phyloP scores from a whole-genome alignment of 2,329 filamentous ascomycete genomes.

The Monosporascus ibericus region DNA sequence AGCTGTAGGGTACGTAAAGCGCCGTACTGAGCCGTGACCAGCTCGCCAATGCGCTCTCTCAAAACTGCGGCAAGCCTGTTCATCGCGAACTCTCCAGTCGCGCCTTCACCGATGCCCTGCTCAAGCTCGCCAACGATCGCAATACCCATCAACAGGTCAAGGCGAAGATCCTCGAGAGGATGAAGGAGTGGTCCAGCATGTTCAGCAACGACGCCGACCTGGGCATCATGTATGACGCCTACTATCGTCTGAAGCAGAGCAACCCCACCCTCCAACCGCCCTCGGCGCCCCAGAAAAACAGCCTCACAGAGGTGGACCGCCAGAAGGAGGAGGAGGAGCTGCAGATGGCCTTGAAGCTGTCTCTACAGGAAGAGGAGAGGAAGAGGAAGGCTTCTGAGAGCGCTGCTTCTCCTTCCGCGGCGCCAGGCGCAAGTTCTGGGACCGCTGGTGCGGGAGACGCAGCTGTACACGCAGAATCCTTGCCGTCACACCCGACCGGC shows the following conservation, averaged over 20 bases:
- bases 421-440: constrained; percentile 22
- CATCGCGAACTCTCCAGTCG: constrained; percentile 86
- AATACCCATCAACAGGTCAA: constrained; percentile 97
- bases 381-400: constrained; percentile 42
- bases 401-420: constrained; percentile 28
- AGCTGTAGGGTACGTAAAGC: too few species aligned
- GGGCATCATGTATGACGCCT: constrained; percentile 96
- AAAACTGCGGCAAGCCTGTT: constrained; percentile 82
- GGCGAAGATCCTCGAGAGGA: constrained; percentile 91
- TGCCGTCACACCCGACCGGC: constrained; percentile 63
- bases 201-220: constrained; percentile 84
- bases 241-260: constrained; percentile 72
- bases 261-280: constrained; percentile 89
- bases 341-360: constrained; percentile 90
- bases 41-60: constrained; percentile 84
- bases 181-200: constrained; percentile 95
- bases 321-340: constrained; percentile 96
- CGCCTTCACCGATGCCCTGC: constrained; percentile 88
- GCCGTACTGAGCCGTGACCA: constrained; percentile 25
- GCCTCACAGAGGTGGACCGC: constrained; percentile 82
- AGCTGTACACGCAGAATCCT: constrained; percentile 33
- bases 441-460: constrained; percentile 21
- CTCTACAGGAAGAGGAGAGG: constrained; percentile 77
- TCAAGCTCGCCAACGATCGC: constrained; percentile 85
- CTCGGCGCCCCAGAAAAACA: constrained; percentile 87